Percentiles rank a stretch among this genome's conserved stretches.
These are phyloP conservation scores for Spirogloea muscicola DNA, from an alignment of 139 green algal genomes.

Conservation along the genomic window DNA sequence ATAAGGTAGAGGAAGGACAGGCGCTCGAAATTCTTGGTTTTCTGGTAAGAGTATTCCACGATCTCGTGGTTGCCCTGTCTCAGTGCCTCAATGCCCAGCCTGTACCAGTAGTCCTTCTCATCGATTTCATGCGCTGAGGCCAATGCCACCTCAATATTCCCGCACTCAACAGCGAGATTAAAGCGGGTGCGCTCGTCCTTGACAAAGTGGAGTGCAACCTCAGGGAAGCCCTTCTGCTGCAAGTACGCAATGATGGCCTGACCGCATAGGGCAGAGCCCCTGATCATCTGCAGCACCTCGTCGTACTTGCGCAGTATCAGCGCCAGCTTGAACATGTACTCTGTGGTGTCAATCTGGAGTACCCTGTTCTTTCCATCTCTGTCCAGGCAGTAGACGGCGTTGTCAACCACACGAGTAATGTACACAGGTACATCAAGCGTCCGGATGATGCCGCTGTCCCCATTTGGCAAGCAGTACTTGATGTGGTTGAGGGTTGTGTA, in stretches of 20 bases:
- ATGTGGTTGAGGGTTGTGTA: conserved; percentile 99
- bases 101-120: conserved; percentile 93
- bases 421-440: conserved; percentile 96
- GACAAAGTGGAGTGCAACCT: conserved; percentile 96
- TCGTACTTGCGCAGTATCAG: conserved; percentile 89
- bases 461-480: conserved; percentile 98
- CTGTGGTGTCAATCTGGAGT: conserved; percentile 83
- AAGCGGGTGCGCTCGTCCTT: conserved; percentile 86
- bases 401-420: conserved; percentile 76
- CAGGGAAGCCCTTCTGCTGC: conserved; percentile 96
- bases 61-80: conserved; percentile 95
- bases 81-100: conserved; percentile 80
- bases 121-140: conserved; percentile 87
- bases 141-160: conserved; percentile 97
- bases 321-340: conserved; percentile 99
- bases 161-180: conserved; percentile 89
- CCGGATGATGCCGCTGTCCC: conserved; percentile 94
- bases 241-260: conserved; percentile 98
- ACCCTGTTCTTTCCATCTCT: conserved; percentile 86
- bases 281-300: conserved; percentile 90
- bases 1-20: conserved; percentile 99
- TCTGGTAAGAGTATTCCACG: conserved; percentile 98
- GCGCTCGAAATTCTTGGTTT: conserved; percentile 96
- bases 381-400: conserved; percentile 86
- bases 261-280: conserved; percentile 77